phyloP scores from a whole-genome alignment of 805 yeast genomes.

The Monosporozyma aerobia region DNA sequence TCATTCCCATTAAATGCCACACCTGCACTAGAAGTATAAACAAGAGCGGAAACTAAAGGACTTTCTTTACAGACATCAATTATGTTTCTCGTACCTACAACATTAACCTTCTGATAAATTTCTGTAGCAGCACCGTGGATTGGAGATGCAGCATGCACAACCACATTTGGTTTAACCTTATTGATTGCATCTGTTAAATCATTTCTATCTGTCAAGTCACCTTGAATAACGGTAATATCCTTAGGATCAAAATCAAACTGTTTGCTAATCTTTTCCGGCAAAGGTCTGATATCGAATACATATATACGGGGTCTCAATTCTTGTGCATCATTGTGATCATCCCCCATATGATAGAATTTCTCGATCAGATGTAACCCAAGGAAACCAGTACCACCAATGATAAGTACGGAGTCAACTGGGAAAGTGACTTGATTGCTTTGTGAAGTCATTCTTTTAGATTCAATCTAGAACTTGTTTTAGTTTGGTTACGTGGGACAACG shows the following conservation, averaged over 20 bases:
- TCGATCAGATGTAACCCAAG: conserved; percentile 86
- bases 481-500: neutral
- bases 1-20: conserved; percentile 95
- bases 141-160: conserved; percentile 96
- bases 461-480: neutral
- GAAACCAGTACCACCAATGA: conserved; percentile 95
- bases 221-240: conserved; percentile 52
- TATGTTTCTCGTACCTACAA: conserved; percentile 75
- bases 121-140: conserved; percentile 79
- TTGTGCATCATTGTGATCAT: conserved; percentile 27
- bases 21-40: conserved; percentile 95
- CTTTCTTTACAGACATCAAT: conserved; percentile 46
- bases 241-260: conserved; percentile 46
- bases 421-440: neutral
- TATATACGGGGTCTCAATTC: conserved; percentile 49
- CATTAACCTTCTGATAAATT: conserved; percentile 82
- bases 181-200: conserved; percentile 61
- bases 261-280: conserved; percentile 61
- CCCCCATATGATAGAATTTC: conserved; percentile 58
- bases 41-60: conserved; percentile 35
- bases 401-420: conserved; percentile 26
- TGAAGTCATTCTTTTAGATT: neutral
- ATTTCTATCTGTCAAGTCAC: conserved; percentile 70
- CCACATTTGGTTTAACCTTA: conserved; percentile 52
- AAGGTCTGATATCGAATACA: conserved; percentile 85